Base-by-base conservation (phyloP, 306 rosid genomes). In the Acmispon strigosus region DNA sequence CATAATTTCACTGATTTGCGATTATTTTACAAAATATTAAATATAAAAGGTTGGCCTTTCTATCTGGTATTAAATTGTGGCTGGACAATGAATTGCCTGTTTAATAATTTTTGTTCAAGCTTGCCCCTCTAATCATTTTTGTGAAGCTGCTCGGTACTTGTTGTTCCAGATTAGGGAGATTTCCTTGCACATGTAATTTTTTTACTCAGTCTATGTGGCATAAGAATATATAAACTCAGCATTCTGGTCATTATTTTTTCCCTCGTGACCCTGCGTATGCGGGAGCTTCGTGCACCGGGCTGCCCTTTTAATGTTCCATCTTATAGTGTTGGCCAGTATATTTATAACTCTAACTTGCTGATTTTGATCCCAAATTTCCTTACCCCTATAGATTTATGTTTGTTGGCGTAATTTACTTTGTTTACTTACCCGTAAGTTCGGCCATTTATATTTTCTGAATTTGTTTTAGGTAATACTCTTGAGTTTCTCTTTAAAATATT, bases 401-500 rank as follows among this genome's bases (percentile, higher is more conserved):
- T 42, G 39, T 59, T 66, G 20, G 32, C 12, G 64, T 68, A 61
- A 50, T 62, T 48, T 49, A 27, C 50, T 34, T 32, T 72, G 24
- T 65, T 53, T 57, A 20, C 37, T 67, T 76, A 39, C 70, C 49
- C n/a, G 17, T 53, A 32, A 0, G 34, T 75, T 68, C 71, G 27
- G 6, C 45, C 34, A 34, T 62, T 59, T 24, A 15, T 49, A 37
- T 61, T 66, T 80, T 22, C 14, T 6, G 14, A 12, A 37, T 44
- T 13, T 52, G 34, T 49, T 70, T 69, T 17, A 27, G 72, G 55
- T 51, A 8, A 59, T 48, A 39, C 68, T 16, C 54, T 56, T 72
- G 62, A 20, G 76, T 36, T 72, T 76, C 69, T 64, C 53, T 69
- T 73, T 69, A 59, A 37, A 64, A 10, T 73, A 67, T 41, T 72